Evolutionary conservation across 2,329 filamentous ascomycete genomes (phyloP), one percentile per base, ranked within the genome.

Genomic region (Sclerotiophoma versabilis): DNA sequence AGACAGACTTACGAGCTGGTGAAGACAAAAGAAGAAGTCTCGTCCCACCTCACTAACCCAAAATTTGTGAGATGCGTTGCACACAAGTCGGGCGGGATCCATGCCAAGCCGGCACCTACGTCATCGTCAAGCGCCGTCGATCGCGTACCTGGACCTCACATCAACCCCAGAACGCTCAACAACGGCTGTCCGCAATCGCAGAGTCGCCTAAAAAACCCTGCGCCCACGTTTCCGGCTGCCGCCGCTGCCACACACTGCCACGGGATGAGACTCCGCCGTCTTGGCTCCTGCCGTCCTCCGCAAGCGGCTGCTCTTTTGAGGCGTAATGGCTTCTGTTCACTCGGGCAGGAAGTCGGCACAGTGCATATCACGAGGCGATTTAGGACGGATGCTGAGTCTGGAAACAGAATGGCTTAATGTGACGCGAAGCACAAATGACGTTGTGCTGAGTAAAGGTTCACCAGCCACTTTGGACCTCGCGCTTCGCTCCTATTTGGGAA

Each of bases 341-440:
- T 57, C 59, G 57, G 55, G 33, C 29, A 54, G 54, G 54, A 47
- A 44, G 37, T 52, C 50, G 57, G 57, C 55, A 45, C 53, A 15
- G 23, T 30, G 48, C 59, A 58, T 55, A 11, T n/a, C 5, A 27
- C 29, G 25, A 43, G 42, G 48, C 34, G 34, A 23, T 2, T 41
- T n/a, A 11, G 14, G 17, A 20, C 3, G 14, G 12, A 9, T 20
- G 20, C 25, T 34, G 27, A 34, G 33, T 43, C 36, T 41, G 25
- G 36, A 43, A 36, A 30, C 7, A 36, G n/a, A 37, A 41, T 57
- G 52, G 57, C 58, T 58, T 42, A 37, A n/a, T 11, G 25, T 43
- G 25, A 36, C 14, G 30, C 14, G 36, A 39, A 39, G 20, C 17
- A 26, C 25, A 14, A n/a, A 54, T 57, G 51, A 58, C 57, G 47